phyloP scores from a whole-genome alignment of 2,329 filamentous ascomycete genomes.

The Sordariomycetes sp. region DNA sequence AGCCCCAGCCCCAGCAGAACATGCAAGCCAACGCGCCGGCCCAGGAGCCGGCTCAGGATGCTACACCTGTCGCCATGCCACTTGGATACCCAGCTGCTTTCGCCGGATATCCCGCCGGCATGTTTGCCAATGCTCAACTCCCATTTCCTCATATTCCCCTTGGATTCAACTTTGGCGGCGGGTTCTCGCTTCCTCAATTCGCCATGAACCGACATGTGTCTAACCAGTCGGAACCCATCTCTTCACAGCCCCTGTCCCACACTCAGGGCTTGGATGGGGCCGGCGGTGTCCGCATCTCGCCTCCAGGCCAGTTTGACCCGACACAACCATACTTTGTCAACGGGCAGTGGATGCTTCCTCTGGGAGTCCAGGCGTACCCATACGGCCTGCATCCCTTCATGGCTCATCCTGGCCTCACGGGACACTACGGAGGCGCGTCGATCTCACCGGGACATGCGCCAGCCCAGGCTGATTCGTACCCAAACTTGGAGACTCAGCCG shows the following conservation, averaged over 20 bases:
- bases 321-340: slow-evolving; percentile 29
- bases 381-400: slow-evolving; percentile 14
- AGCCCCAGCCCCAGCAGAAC: not conserved
- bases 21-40: not conserved
- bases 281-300: slow-evolving; percentile 17
- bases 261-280: slow-evolving; percentile 4
- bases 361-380: slow-evolving; percentile 9
- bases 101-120: slow-evolving; percentile 1
- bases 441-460: not conserved
- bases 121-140: slow-evolving; percentile 1
- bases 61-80: not conserved
- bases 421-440: not conserved
- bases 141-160: slow-evolving; percentile 4
- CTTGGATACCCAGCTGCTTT: slow-evolving; percentile 1
- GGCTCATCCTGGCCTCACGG: not conserved
- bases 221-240: not conserved
- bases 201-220: not conserved
- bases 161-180: slow-evolving; percentile 5
- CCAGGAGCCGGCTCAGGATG: not conserved
- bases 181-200: slow-evolving; percentile 11
- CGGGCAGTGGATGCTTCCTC: slow-evolving; percentile 27
- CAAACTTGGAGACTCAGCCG: not conserved
- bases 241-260: not conserved
- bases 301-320: slow-evolving; percentile 31
- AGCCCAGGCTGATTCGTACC: not conserved